Evolutionary conservation across 371 early-diverging fungal genomes (phyloP), one percentile per base, ranked within the genome.

Genomic region (Amoeboaphelidium protococcarum): DNA sequence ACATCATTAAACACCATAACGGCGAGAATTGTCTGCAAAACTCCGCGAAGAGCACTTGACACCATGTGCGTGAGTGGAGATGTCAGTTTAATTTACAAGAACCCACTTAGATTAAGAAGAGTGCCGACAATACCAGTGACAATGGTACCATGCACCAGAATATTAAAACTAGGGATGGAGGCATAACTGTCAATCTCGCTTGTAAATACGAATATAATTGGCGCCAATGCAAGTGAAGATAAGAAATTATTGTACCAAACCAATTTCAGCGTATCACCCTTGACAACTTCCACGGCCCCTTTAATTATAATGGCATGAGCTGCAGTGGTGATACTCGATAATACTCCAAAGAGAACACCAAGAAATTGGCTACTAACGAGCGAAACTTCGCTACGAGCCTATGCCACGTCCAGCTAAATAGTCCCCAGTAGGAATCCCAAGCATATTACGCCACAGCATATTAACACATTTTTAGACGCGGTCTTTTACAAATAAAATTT

Each of bases 251-350:
- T 72, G 60, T 67, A 69, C 56, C 61, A 72, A 26, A 71, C 71
- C 1, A 72, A 52, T 13, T 66, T 64, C 49, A 70, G 51, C 1
- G 69, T 66, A 19, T 55, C 56, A 40, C 58, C 59, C 49, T 61
- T 58, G 47, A 66, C 66, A n/a, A 53, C 52, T 4, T 41, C 59
- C 23, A 69, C 46, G 2, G 59, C 58, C 45, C 52, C 56, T 47
- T 71, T 71, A 60, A 72, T 72, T 45, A 72, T 58, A 47, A 72
- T 65, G n/a, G 69, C 65, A 47, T 72, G 72, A 3, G 58, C 51
- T 1, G 71, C 68, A 3, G 72, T 72, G 25, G 71, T 62, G 31
- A 69, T 41, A 22, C 60, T 61, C 0, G 65, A 65, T n/a, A 65
- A 44, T 23, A 66, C 51, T 1, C 72, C 72, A 23, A 64, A 64